These are phyloP conservation scores for Fusarium gaditjirri DNA, from an alignment of 2,329 filamentous ascomycete genomes.

Conservation along the genomic window DNA sequence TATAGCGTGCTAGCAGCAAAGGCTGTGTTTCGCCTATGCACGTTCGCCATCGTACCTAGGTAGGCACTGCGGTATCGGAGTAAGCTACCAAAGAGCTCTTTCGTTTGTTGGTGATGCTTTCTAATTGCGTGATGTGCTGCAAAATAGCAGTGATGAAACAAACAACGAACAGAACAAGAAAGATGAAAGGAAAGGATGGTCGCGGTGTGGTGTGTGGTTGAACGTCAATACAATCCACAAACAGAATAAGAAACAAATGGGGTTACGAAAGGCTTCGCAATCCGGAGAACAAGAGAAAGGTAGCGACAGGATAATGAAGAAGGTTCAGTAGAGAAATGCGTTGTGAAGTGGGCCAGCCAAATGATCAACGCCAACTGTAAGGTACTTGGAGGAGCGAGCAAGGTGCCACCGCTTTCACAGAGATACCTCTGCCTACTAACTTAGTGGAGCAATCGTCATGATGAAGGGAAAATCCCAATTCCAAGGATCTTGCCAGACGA, in stretches of 20 bases:
- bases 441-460: constrained; percentile 30
- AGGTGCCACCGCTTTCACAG: neutral
- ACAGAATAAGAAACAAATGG: constrained; percentile 8
- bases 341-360: constrained; percentile 21
- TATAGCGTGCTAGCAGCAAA: constrained; percentile 75
- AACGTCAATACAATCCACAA: constrained; percentile 21
- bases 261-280: constrained; percentile 9
- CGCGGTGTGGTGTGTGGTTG: neutral
- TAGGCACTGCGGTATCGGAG: neutral
- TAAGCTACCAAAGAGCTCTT: constrained; percentile 17
- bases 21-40: constrained; percentile 66
- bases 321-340: constrained; percentile 11
- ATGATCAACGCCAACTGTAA: constrained; percentile 16
- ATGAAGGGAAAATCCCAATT: constrained; percentile 40
- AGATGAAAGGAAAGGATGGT: neutral
- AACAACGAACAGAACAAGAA: neutral
- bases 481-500: constrained; percentile 27
- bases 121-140: neutral
- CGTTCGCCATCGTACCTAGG: constrained; percentile 37
- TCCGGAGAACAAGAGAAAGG: constrained; percentile 15
- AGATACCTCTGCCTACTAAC: neutral
- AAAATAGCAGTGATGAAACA: constrained; percentile 9
- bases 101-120: constrained; percentile 22
- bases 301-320: constrained; percentile 18
- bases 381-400: neutral